Evolutionary conservation across 345 rosid species (phyloP), one percentile per base, ranked within the genome.

Genomic region (Geranium brycei): DNA sequence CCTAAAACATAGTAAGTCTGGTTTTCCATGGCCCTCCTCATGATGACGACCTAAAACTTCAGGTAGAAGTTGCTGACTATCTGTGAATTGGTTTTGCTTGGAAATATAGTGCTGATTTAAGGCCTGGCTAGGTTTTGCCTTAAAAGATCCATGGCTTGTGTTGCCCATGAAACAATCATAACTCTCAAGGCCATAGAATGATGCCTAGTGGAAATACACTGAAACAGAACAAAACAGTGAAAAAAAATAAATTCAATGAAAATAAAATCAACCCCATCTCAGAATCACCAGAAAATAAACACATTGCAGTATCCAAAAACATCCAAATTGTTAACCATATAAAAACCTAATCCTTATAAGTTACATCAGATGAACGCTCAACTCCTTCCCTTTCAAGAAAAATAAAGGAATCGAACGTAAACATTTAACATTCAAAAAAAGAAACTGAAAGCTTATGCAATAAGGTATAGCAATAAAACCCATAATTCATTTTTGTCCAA

Each of bases 1-100:
- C 98, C 98, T 56, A 91, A 76, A 69, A 91, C 96, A 69, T 69
- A 91, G 69, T 79, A 83, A 70, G 83, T 73, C 70, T 85, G 95
- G 73, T 74, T 81, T 71, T 91, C 91, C 23, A 65, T 67, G 71
- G 75, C 79, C 32, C 82, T 84, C 73, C 89, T 84, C 98, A 91
- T 91, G 73, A 74, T 76, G 69, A 6, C 69, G n/a, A 81, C 93
- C 66, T 73, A 84, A 38, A 69, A 72, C 79, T 65, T 59, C 75
- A 13, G 73, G 72, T 55, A 51, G 53, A 31, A 31, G 75, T 38
- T 59, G 51, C 62, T 72, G 76, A 31, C 51, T 51, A 35, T 60
- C 60, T 51, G 75, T 66, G 31, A 79, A 35, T 35, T 35, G 71
- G 59, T 51, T 62, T 58, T 60, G 78, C 69, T 71, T 55, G 61